phyloP scores from a whole-genome alignment of 2,329 filamentous ascomycete genomes.

The Colletotrichum sp. region DNA sequence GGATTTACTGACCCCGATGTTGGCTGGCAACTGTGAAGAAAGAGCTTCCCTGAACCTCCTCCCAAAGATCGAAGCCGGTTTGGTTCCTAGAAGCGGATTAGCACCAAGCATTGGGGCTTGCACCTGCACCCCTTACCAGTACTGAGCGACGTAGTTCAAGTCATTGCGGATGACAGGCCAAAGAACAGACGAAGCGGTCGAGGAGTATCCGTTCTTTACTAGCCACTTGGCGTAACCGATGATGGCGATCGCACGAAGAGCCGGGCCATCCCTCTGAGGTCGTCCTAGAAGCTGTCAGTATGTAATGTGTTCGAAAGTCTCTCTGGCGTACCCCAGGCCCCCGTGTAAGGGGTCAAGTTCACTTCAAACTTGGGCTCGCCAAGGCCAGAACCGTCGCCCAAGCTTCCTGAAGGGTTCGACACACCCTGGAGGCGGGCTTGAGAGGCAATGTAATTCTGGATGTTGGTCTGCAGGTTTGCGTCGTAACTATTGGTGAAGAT shows the following conservation, averaged over 20 bases:
- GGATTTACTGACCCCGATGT: constrained; percentile 61
- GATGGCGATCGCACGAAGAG: constrained; percentile 76
- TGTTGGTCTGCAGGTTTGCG: constrained; percentile 58
- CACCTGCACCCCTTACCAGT: constrained; percentile 56
- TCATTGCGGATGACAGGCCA: constrained; percentile 83
- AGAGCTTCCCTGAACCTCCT: constrained; percentile 77
- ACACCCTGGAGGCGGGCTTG: constrained; percentile 72
- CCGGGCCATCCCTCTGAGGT: constrained; percentile 80
- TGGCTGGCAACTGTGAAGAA: constrained; percentile 79
- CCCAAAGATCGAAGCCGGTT: constrained; percentile 80
- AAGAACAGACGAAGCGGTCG: constrained; percentile 58
- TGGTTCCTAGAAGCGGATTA: constrained; percentile 46
- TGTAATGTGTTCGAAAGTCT: accelerated
- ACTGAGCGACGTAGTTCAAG: constrained; percentile 75
- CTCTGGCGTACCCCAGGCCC: constrained; percentile 61
- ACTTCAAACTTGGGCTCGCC: constrained; percentile 78
- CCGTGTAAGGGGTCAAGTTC: constrained; percentile 68
- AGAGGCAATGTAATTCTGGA: constrained; percentile 71
- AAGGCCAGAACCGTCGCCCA: constrained; percentile 58
- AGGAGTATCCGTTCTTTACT: constrained; percentile 67
- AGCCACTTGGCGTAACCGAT: constrained; percentile 77
- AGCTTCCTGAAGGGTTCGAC: constrained; percentile 70
- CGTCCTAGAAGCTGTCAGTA: constrained; percentile 49
- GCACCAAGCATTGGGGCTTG: background rate
- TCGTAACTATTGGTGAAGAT: constrained; percentile 66